Evolutionary conservation across 305 asterid genomes (phyloP).

Genomic region (Striga hermonthica): DNA sequence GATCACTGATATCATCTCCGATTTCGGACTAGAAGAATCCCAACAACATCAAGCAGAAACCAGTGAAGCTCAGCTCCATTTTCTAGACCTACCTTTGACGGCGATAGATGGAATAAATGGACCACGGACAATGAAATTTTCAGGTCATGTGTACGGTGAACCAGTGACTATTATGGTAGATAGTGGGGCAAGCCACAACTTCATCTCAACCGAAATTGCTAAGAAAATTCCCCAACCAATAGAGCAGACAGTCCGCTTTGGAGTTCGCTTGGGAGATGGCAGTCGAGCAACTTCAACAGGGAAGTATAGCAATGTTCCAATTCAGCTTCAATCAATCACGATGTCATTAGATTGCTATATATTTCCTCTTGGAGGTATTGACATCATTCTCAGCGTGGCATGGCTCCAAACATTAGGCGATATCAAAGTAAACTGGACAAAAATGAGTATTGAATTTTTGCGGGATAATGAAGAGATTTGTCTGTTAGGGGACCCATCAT

Average conservation of each 20-base stretch:
- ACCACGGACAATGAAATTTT: background rate
- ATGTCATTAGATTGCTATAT: background rate
- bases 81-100: background rate
- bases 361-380: background rate
- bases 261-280: background rate
- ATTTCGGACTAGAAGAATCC: background rate
- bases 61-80: background rate
- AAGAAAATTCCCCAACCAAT: background rate
- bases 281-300: background rate
- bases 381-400: background rate
- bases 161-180: background rate
- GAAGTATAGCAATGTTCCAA: background rate
- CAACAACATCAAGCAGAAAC: background rate
- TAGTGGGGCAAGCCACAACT: background rate
- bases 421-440: background rate
- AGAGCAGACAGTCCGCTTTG: background rate
- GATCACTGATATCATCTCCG: background rate
- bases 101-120: background rate
- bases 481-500: background rate
- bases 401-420: background rate
- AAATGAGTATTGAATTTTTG: background rate
- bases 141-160: background rate
- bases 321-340: background rate
- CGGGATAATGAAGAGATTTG: background rate
- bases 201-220: background rate